A percentile compares a stretch with the other conserved stretches of the same genome.
phyloP scores from a whole-genome alignment of 2,329 filamentous ascomycete species.

The Corniculantispora saksenae region DNA sequence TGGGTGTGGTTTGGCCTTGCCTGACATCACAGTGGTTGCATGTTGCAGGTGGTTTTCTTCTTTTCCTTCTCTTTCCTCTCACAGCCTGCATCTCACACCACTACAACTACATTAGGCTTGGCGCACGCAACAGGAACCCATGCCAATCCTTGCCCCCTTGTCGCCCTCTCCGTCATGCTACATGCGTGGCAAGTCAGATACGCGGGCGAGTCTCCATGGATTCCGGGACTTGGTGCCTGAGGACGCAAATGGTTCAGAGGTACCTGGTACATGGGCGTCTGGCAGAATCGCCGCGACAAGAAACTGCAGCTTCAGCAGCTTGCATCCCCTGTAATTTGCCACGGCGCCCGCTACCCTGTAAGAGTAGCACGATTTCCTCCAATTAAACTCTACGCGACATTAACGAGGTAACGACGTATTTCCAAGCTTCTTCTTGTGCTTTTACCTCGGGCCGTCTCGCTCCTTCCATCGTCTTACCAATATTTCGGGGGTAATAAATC shows the following conservation, averaged over 20 bases:
- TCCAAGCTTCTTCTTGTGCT: not conserved
- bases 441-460: not conserved
- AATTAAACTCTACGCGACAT: not conserved
- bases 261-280: not conserved
- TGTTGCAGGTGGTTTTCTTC: not conserved
- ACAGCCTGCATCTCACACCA: not conserved
- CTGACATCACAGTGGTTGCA: not conserved
- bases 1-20: not conserved
- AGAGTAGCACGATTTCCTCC: not conserved
- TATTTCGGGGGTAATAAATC: not conserved
- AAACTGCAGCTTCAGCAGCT: not conserved
- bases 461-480: not conserved
- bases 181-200: conserved; percentile 12
- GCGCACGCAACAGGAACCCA: not conserved
- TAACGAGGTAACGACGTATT: no score
- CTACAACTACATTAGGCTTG: conserved; percentile 12
- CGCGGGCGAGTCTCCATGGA: not conserved
- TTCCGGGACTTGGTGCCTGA: conserved; percentile 10
- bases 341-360: conserved; percentile 10
- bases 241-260: not conserved
- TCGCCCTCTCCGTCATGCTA: conserved; percentile 2
- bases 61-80: no score
- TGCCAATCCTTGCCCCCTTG: not conserved
- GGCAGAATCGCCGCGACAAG: not conserved
- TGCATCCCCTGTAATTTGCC: conserved; percentile 12